Evolutionary conservation across 441 rosid genomes (phyloP), one percentile per base, ranked within the genome.

Genomic region (Adansonia grandidieri): DNA sequence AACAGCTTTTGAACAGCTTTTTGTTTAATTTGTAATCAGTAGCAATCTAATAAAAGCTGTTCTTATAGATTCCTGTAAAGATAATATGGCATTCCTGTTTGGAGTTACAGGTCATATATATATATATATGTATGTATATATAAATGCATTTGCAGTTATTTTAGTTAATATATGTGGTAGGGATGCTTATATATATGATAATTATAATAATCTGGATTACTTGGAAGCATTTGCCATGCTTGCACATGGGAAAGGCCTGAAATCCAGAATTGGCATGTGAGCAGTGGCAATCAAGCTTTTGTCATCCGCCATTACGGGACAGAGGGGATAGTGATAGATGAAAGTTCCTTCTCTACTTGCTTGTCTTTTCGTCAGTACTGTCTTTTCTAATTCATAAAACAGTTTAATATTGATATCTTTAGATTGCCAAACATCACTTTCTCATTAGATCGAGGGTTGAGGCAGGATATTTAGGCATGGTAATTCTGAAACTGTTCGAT

Each of bases 221-320:
- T 72, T 79, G 86, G 72, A 80, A 63, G 87, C 68, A 82, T 76
- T 60, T 74, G 83, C 28, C 77, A 58, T 65, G 67, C 67, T 73
- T 78, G 83, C 88, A 84, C 87, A 88, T 89, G 89, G 86, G 86
- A 61, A 76, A 45, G 66, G n/a, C 66, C 24, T 64, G 81, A 84
- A 79, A 42, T 20, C 57, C 74, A 70, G 84, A 78, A 10, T 5
- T 14, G 56, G 81, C 86, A 85, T 80, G 86, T 83, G 88, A 82
- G 72, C 63, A 32, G 82, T 48, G 65, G 51, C 75, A 81, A 77
- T 81, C 78, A 77, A 81, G 80, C 48, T 81, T 77, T 78, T 76
- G 77, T 80, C 81, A 63, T 40, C 48, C 13, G 3, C 66, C 42
- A 61, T 61, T 28, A 61, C 67, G 66, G 75, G 79, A 78, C 80